Base-by-base conservation (phyloP, 2,329 filamentous ascomycete genomes). In the Elsinoe batatas region DNA sequence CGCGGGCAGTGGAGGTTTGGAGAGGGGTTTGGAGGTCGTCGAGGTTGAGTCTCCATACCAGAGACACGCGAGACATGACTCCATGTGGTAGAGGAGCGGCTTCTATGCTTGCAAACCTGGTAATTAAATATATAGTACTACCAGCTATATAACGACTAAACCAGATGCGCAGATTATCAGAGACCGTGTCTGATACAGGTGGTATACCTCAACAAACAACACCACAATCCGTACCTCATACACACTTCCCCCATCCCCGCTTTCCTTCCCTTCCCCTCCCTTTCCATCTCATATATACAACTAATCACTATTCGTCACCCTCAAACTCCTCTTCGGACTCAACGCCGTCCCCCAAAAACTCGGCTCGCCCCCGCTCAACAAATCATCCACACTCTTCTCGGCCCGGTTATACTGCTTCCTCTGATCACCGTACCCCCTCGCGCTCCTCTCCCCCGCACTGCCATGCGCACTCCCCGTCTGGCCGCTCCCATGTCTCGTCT, bases 291-390 rank as follows among this genome's bases (percentile, higher is more conserved):
- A 30, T 30, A 30, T 30, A 44, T 20, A 17, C 37, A 22, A 18
- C 72, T 64, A 78, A 63, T 77, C 75, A 62, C 73, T 63, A 66
- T 88, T 88, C 18, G 87, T 82, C 35, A 88, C 83, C 64, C 83
- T 74, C 71, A 88, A 70, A 63, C 83, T 87, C 64, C 84, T 73
- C 63, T 83, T 74, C 18, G 84, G 84, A 58, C 83, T 84, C 68
- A 88, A 68, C 63, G 87, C 67, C n/a, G 69, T 66, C 1, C 74
- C 85, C 67, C 86, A 82, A 69, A 88, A 89, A 57, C 78, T 85
- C 58, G 85, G 85, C 66, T 88, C 83, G 58, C 83, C 76, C 0
- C 79, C 81, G 3, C 73, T 75, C 13, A 85, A 64, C 59, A 87
- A 63, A 62, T 84, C 81, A 56, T 83, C 81, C 37, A 70, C 73